Conservation (phyloP, 192 early-diverging fungal species). For the Allomyces javanicus region DNA sequence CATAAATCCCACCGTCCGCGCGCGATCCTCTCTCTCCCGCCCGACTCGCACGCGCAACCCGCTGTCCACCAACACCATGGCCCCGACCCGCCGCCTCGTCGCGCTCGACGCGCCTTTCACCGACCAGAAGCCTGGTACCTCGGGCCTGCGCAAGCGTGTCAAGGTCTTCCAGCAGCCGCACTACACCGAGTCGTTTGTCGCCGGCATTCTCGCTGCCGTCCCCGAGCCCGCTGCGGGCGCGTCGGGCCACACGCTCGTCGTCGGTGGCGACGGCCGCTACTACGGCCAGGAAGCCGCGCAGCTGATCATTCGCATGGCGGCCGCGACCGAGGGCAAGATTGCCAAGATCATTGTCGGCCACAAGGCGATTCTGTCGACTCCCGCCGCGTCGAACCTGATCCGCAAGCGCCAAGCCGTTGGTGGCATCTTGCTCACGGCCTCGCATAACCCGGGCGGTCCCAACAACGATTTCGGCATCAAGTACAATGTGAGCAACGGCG, state of each 20-base stretch:
- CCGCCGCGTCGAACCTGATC: slow-evolving; percentile 85
- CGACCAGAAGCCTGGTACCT: slow-evolving; percentile 96
- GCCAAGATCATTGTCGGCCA: slow-evolving; percentile 73
- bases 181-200: slow-evolving; percentile 96
- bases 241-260: slow-evolving; percentile 59
- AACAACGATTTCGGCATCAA: slow-evolving; percentile 97
- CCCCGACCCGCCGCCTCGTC: no score
- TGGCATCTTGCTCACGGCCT: slow-evolving; percentile 92
- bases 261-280: slow-evolving; percentile 93
- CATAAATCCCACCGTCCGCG: no score
- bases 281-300: slow-evolving; percentile 66
- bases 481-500: slow-evolving; percentile 91
- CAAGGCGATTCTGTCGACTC: slow-evolving; percentile 84
- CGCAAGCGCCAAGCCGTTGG: slow-evolving; percentile 71
- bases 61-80: no score
- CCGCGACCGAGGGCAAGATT: slow-evolving; percentile 65
- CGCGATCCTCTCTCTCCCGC: no score
- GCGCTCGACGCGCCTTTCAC: slow-evolving; percentile 24
- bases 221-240: slow-evolving; percentile 39
- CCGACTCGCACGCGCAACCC: no score
- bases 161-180: slow-evolving; percentile 82
- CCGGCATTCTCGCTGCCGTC: slow-evolving; percentile 69
- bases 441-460: slow-evolving; percentile 96
- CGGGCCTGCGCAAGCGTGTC: slow-evolving; percentile 85
- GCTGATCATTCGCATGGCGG: slow-evolving; percentile 67